A percentile compares a stretch with the other conserved stretches of the same genome.
Conservation (phyloP, 2,329 filamentous ascomycete species). For the Ophiostoma ulmi region DNA sequence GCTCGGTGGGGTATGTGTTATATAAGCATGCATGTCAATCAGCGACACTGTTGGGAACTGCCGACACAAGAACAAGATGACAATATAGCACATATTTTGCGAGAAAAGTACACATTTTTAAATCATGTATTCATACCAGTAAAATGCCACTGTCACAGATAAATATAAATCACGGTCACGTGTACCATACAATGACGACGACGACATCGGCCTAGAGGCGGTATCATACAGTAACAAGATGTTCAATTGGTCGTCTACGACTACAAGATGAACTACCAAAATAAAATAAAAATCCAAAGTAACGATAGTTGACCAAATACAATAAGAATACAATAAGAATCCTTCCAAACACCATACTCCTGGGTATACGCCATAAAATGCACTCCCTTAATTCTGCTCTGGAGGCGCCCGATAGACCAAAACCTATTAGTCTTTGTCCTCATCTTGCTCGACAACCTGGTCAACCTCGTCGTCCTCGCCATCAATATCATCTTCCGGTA, state of each 20-base stretch:
- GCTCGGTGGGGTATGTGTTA: background rate
- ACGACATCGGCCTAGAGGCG: background rate
- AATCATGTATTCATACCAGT: background rate
- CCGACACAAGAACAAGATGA: background rate
- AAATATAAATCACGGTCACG: background rate
- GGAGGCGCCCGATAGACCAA: background rate
- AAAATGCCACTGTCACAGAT: background rate
- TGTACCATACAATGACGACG: background rate
- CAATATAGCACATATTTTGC: too few relatives aligned
- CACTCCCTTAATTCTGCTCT: background rate
- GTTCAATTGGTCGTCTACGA: background rate
- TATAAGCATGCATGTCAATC: background rate
- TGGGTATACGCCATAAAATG: constrained; percentile 10
- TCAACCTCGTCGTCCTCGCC: background rate
- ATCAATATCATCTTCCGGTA: background rate
- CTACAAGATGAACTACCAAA: background rate
- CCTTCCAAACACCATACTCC: background rate
- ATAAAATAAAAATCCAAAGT: background rate
- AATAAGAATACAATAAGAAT: background rate
- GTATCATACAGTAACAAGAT: background rate
- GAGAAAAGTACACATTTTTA: too few relatives aligned
- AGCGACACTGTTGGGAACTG: too few relatives aligned
- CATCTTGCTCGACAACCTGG: background rate
- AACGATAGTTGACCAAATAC: background rate
- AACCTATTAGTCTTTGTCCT: background rate